A percentile compares a stretch with the other conserved stretches of the same genome.
phyloP scores from a whole-genome alignment of 495 filamentous ascomycete genomes.

The Glutinoglossum americanum region DNA sequence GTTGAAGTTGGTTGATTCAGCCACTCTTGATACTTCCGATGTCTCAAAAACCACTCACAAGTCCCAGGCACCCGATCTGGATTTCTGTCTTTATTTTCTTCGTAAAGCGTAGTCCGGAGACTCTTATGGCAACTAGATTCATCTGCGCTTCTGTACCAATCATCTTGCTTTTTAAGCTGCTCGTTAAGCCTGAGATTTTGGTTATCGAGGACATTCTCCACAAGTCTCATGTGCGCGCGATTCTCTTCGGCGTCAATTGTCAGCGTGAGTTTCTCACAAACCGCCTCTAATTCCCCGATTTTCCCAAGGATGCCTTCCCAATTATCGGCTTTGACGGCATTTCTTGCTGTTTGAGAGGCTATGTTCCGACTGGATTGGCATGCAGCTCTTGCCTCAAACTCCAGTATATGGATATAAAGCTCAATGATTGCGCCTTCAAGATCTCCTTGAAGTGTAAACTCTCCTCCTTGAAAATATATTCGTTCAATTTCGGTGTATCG shows the following conservation, averaged over 20 bases:
- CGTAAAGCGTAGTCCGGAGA: neutral
- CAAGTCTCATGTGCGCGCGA: neutral
- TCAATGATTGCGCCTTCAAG: neutral
- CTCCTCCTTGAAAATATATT: neutral
- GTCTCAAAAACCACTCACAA: neutral
- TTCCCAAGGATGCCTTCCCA: neutral
- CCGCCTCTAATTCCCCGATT: neutral
- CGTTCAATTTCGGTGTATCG: neutral
- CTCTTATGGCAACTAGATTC: neutral
- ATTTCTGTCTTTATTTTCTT: neutral
- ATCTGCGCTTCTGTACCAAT: neutral
- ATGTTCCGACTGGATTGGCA: neutral
- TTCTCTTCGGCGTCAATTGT: neutral
- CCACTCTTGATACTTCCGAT: neutral
- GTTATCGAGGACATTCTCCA: neutral
- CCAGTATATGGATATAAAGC: neutral
- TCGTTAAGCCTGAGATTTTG: neutral
- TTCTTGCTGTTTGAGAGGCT: neutral
- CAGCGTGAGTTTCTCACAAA: neutral
- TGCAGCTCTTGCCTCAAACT: neutral
- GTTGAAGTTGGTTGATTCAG: neutral
- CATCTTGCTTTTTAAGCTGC: neutral
- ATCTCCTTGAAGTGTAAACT: neutral
- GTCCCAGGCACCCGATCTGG: neutral
- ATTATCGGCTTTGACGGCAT: neutral